phyloP scores from a whole-genome alignment of 306 rosid species.

The Corylus avellana region DNA sequence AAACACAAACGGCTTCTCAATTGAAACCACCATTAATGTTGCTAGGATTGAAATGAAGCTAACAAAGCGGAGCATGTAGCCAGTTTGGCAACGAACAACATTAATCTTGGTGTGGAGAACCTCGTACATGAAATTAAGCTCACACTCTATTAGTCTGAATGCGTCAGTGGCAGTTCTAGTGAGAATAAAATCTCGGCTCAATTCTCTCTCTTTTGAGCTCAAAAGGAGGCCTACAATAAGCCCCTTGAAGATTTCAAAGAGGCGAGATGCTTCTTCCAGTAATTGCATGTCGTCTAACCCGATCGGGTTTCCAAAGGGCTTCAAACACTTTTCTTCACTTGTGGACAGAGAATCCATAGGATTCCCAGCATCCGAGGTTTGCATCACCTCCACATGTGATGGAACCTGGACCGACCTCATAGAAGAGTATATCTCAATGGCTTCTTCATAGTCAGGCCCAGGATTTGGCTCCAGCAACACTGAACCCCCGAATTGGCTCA shows the following conservation, averaged over 20 bases:
- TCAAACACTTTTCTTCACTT: no score
- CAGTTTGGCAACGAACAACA: background rate
- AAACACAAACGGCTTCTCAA: background rate
- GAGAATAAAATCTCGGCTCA: background rate
- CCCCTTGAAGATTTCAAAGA: background rate
- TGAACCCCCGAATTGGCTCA: constrained; percentile 26
- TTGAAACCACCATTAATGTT: background rate
- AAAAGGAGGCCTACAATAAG: background rate
- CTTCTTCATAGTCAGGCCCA: constrained; percentile 35
- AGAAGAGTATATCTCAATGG: background rate
- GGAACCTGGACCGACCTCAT: constrained; percentile 5
- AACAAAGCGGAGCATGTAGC: background rate
- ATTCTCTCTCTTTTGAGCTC: background rate
- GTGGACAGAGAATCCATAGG: no score
- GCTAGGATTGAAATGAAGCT: background rate
- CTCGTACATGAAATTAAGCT: constrained; percentile 8
- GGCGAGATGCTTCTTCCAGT: background rate
- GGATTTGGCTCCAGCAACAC: constrained; percentile 9
- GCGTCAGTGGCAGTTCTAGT: background rate
- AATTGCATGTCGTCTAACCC: no score
- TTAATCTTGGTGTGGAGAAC: constrained; percentile 8
- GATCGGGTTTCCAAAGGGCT: no score
- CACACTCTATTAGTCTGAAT: background rate
- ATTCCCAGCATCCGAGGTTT: no score
- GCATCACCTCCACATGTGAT: no score